Conservation (phyloP, 1,284 basidiomycete genomes). For the Cryptococcus neoformans region DNA sequence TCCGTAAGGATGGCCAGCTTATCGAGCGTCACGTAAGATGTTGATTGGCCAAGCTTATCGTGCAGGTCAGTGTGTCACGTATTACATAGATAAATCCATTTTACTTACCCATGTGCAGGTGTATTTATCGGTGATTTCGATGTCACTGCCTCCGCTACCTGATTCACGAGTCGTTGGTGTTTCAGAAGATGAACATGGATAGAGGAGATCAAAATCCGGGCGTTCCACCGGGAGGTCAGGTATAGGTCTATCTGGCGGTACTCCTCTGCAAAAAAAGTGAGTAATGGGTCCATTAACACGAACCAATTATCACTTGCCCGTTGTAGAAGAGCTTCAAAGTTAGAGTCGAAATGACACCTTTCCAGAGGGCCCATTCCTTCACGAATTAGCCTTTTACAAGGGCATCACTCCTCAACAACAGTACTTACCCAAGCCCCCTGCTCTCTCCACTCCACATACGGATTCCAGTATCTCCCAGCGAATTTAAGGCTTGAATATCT, state of each 20-base stretch:
- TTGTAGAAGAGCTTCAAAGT: slow-evolving; percentile 45
- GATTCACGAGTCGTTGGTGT: slow-evolving; percentile 1
- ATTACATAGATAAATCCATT: background rate
- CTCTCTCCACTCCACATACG: slow-evolving; percentile 54
- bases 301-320: slow-evolving; percentile 18
- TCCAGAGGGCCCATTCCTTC: slow-evolving; percentile 48
- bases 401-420: background rate
- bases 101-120: slow-evolving; percentile 39
- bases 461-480: slow-evolving; percentile 49
- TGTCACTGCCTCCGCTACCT: slow-evolving; percentile 25
- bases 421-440: slow-evolving; percentile 50
- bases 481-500: slow-evolving; percentile 41
- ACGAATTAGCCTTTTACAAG: no score
- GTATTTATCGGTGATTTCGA: slow-evolving; percentile 43
- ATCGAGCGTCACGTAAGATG: slow-evolving; percentile 51
- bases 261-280: slow-evolving; percentile 21
- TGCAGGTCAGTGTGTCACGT: background rate
- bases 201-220: slow-evolving; percentile 42
- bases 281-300: background rate
- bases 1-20: slow-evolving; percentile 54
- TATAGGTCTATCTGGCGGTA: slow-evolving; percentile 36
- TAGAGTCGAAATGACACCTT: slow-evolving; percentile 39
- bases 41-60: slow-evolving; percentile 49
- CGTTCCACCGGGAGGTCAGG: slow-evolving; percentile 40
- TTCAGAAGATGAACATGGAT: slow-evolving; percentile 16